Conservation (phyloP, 805 yeast species). For the Wickerhamomyces alni region DNA sequence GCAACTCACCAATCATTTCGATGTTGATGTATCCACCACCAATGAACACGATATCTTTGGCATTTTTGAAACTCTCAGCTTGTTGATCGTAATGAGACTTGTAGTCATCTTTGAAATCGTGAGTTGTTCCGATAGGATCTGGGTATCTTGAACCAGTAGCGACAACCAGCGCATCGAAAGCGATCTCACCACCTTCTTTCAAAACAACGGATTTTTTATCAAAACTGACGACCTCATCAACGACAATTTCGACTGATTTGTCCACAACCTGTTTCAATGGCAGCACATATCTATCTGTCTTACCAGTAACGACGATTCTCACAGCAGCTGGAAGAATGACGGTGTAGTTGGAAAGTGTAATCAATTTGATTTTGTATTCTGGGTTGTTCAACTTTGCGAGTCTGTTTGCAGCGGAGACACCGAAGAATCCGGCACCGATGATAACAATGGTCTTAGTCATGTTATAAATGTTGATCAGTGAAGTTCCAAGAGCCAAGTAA, state of each 20-base stretch:
- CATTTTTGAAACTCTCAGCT: conserved; percentile 7
- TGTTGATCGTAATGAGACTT: conserved; percentile 5
- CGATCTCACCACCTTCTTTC: too few species aligned
- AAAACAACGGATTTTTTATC: conserved; percentile 7
- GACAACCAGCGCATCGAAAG: conserved; percentile 18
- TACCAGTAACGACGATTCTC: neutral
- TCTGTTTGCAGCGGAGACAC: too few species aligned
- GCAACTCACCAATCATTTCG: conserved; percentile 23
- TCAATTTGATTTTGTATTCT: neutral
- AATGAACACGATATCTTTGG: conserved; percentile 18
- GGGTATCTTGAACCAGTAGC: conserved; percentile 23
- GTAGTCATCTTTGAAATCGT: conserved; percentile 4
- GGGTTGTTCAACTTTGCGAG: too few species aligned
- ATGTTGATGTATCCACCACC: conserved; percentile 24
- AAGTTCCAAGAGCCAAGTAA: too few species aligned
- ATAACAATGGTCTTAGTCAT: too few species aligned
- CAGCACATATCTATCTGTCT: neutral
- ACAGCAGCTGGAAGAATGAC: neutral
- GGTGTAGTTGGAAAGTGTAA: neutral
- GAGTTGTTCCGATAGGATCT: conserved; percentile 15
- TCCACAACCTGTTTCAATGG: conserved; percentile 9
- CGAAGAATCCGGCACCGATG: too few species aligned
- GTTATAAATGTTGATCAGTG: too few species aligned
- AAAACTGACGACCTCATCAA: neutral
- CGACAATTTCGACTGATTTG: conserved; percentile 7